Percentiles rank a stretch among this genome's conserved stretches.
phyloP scores from a whole-genome alignment of 306 rosid species.

The Biancaea sappan region DNA sequence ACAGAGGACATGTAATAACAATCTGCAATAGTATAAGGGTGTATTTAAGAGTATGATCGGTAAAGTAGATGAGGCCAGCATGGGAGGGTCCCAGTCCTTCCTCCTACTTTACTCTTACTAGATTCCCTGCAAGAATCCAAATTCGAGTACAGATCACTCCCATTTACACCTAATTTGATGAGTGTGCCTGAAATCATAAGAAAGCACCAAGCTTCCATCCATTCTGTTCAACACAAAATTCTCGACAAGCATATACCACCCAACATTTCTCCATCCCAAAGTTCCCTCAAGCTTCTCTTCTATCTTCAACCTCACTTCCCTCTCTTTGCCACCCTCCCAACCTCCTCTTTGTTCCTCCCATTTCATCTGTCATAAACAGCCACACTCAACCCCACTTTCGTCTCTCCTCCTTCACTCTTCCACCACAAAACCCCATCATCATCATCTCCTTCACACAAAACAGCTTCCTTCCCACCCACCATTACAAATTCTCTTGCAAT shows the following conservation, averaged over 20 bases:
- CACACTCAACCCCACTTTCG: conserved; percentile 41
- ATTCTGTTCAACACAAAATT: neutral
- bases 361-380: conserved; percentile 38
- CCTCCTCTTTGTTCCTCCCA: conserved; percentile 42
- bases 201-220: neutral
- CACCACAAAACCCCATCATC: conserved; percentile 33
- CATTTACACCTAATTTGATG: neutral
- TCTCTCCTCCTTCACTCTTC: conserved; percentile 43
- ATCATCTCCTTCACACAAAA: conserved; percentile 7
- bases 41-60: too few relatives aligned
- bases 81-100: too few relatives aligned
- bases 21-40: too few relatives aligned
- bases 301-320: neutral
- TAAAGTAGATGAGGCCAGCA: too few relatives aligned
- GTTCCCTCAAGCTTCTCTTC: neutral
- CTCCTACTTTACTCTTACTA: too few relatives aligned
- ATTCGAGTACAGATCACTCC: too few relatives aligned
- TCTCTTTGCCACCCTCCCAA: conserved; percentile 16
- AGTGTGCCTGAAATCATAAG: neutral
- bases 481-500: conserved; percentile 36
- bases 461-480: conserved; percentile 40
- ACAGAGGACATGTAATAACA: too few relatives aligned
- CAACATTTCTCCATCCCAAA: neutral
- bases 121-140: too few relatives aligned
- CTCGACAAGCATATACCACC: neutral